Conservation (phyloP, 768 basidiomycete species). For the Nidularia pulvinata region DNA sequence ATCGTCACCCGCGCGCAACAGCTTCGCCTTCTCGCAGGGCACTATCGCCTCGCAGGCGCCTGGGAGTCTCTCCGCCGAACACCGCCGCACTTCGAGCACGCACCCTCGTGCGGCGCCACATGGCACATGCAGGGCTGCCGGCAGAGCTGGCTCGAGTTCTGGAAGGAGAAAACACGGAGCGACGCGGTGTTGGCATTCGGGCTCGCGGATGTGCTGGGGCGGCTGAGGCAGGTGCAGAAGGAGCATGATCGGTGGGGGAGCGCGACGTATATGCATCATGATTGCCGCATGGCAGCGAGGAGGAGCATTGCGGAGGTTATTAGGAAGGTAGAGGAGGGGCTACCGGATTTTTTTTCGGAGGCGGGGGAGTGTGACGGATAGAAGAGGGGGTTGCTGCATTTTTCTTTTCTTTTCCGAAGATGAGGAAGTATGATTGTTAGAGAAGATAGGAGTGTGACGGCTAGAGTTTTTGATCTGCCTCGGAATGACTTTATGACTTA, state of each 20-base stretch:
- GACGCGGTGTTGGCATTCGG: slow-evolving; percentile 61
- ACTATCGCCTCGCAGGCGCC: slow-evolving; percentile 61
- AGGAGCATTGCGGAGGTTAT: slow-evolving; percentile 54
- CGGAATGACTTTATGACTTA: too few species aligned
- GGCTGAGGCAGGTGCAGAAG: slow-evolving; percentile 59
- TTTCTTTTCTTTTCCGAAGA: too few species aligned
- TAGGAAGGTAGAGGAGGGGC: slow-evolving; percentile 52
- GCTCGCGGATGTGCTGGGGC: slow-evolving; percentile 67
- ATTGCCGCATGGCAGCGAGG: slow-evolving; percentile 62
- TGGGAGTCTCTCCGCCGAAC: slow-evolving; percentile 65
- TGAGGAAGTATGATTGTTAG: too few species aligned
- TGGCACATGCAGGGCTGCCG: slow-evolving; percentile 76
- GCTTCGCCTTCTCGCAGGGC: slow-evolving; percentile 67
- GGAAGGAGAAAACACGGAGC: slow-evolving; percentile 72
- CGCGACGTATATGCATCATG: slow-evolving; percentile 79
- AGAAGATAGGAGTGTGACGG: too few species aligned
- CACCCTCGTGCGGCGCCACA: slow-evolving; percentile 58
- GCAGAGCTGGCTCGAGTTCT: slow-evolving; percentile 77
- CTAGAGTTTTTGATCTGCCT: too few species aligned
- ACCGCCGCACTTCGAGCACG: slow-evolving; percentile 67
- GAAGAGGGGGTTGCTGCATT: too few species aligned
- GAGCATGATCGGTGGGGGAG: slow-evolving; percentile 73
- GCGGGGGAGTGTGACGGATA: not conserved
- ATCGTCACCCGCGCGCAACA: slow-evolving; percentile 59
- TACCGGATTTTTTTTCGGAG: slow-evolving; percentile 64